Percentiles rank a stretch among this genome's conserved stretches.
phyloP scores from a whole-genome alignment of 352 stramenopile genomes.

The Blastocystis sp. region DNA sequence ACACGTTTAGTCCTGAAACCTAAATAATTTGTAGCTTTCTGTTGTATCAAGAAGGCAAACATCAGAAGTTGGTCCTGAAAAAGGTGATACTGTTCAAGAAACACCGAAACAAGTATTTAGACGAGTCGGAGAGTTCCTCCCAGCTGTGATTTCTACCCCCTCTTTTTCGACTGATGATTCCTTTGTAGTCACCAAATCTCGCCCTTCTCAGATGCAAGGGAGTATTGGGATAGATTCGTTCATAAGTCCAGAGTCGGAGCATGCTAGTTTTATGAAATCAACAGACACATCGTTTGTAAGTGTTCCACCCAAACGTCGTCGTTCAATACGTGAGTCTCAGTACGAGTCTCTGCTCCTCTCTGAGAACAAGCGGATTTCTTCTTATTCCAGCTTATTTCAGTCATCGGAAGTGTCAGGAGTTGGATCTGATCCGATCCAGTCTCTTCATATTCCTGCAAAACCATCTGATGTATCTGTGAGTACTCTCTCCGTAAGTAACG shows the following conservation, averaged over 20 bases:
- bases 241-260: neutral
- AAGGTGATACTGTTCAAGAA: neutral
- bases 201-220: neutral
- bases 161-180: neutral
- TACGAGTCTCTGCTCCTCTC: slow-evolving; percentile 1
- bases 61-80: neutral
- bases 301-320: neutral
- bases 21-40: neutral
- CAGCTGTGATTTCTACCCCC: neutral
- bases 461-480: neutral
- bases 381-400: slow-evolving; percentile 15
- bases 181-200: neutral
- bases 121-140: neutral
- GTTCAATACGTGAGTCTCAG: neutral
- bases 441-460: neutral
- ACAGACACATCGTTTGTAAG: neutral
- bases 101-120: neutral
- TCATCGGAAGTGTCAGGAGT: neutral
- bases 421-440: neutral
- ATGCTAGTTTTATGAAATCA: slow-evolving; percentile 1
- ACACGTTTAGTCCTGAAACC: neutral
- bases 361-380: neutral
- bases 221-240: neutral
- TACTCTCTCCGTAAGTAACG: neutral
- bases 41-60: neutral